Conservation (phyloP, 805 yeast species). For the Saturnispora saitoi region DNA sequence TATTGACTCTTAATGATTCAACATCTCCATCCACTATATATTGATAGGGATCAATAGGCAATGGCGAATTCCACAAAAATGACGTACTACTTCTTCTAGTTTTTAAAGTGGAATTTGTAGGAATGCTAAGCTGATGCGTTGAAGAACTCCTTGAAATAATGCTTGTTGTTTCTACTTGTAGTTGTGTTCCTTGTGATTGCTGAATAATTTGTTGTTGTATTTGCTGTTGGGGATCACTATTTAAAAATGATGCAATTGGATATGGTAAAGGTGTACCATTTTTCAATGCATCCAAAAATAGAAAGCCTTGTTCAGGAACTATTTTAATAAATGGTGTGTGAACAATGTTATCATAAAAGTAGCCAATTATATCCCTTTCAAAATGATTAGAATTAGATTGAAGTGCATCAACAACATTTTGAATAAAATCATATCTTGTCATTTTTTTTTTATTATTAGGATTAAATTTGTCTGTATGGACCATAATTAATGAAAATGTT, state of each 20-base stretch:
- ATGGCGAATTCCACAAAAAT: constrained; percentile 21
- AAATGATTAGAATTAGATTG: constrained; percentile 22
- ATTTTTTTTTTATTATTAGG: constrained; percentile 58
- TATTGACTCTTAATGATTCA: constrained; percentile 17
- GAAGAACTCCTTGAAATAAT: constrained; percentile 3
- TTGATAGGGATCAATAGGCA: constrained; percentile 30
- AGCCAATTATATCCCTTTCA: constrained; percentile 39
- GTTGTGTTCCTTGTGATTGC: constrained; percentile 2
- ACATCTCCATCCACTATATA: constrained; percentile 26
- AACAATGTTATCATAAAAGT: constrained; percentile 61
- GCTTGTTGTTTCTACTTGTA: not conserved
- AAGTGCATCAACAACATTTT: constrained; percentile 26
- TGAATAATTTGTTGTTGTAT: not conserved
- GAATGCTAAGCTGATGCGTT: constrained; percentile 2
- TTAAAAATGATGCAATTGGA: constrained; percentile 20
- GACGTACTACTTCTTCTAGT: constrained; percentile 23
- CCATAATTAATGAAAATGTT: constrained; percentile 55
- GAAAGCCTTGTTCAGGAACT: constrained; percentile 19
- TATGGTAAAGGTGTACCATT: constrained; percentile 19
- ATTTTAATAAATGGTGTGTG: constrained; percentile 46
- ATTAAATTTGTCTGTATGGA: constrained; percentile 70
- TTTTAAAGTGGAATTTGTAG: constrained; percentile 10
- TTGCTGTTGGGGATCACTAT: constrained; percentile 7
- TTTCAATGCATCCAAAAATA: constrained; percentile 16
- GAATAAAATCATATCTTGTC: constrained; percentile 53